Conservation (phyloP, 2,329 filamentous ascomycete species). For the Alternaria hordeiaustralica region DNA sequence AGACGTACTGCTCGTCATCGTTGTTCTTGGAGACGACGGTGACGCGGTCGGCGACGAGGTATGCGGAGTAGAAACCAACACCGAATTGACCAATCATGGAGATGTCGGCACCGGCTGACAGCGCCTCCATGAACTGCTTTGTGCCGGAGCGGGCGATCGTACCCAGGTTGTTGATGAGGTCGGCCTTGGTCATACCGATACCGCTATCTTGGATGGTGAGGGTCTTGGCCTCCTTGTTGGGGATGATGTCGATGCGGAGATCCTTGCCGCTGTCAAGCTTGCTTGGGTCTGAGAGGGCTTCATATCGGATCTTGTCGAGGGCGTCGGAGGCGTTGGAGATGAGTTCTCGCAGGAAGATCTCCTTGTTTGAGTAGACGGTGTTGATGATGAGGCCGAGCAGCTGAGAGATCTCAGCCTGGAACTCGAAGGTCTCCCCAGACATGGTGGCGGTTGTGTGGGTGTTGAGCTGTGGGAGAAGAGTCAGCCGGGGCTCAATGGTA, state of each 20-base stretch:
- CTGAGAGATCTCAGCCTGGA: constrained; percentile 99
- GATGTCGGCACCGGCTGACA: constrained; percentile 97
- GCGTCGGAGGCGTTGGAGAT: constrained; percentile 99
- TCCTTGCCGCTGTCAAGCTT: constrained; percentile 98
- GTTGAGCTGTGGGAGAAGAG: constrained; percentile 19
- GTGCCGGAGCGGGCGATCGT: constrained; percentile 99
- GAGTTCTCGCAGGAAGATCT: constrained; percentile 98
- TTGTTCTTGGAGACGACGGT: constrained; percentile 98
- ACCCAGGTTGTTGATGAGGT: constrained; percentile 99
- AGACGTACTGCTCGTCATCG: constrained; percentile 99
- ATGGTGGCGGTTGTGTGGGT: constrained; percentile 61
- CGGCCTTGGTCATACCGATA: constrained; percentile 99
- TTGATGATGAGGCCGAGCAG: constrained; percentile 99
- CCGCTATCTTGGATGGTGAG: constrained; percentile 96
- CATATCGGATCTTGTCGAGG: constrained; percentile 99
- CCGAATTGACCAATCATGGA: constrained; percentile 99
- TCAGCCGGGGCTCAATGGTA: constrained; percentile 13
- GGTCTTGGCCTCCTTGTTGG: constrained; percentile 96
- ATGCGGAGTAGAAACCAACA: constrained; percentile 99
- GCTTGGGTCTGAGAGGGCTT: constrained; percentile 93
- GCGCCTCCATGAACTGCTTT: constrained; percentile 99
- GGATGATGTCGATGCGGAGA: constrained; percentile 98
- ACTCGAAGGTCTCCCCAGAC: constrained; percentile 96
- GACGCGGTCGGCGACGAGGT: constrained; percentile 97
- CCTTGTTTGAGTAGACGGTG: constrained; percentile 99